Percentiles rank a stretch among this genome's conserved stretches.
Conservation (phyloP, 495 filamentous ascomycete genomes). For the Penicillium longicatenatum region DNA sequence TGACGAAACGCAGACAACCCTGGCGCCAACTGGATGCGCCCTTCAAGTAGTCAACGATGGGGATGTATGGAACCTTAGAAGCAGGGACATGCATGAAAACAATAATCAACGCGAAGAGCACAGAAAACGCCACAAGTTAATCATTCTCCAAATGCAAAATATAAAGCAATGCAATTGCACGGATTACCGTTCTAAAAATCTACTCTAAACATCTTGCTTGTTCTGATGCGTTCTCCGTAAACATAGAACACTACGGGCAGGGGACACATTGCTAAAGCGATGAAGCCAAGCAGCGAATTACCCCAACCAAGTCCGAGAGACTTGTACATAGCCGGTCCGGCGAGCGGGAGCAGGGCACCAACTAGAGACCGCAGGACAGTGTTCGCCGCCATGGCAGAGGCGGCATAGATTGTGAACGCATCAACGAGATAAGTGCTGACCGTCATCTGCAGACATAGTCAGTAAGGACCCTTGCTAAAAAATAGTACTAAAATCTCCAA, state of each 20-base stretch:
- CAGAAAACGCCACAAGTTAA: too few relatives aligned
- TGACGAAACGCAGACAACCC: too few relatives aligned
- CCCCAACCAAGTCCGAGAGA: slow-evolving; percentile 48
- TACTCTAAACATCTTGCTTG: slow-evolving; percentile 1
- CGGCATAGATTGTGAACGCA: slow-evolving; percentile 66
- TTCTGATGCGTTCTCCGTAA: slow-evolving; percentile 38
- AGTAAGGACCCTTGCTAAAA: slow-evolving; percentile 19
- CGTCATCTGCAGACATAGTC: slow-evolving; percentile 26
- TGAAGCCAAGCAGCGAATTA: slow-evolving; percentile 48
- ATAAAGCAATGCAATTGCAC: too few relatives aligned
- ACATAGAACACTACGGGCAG: slow-evolving; percentile 43
- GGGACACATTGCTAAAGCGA: slow-evolving; percentile 32
- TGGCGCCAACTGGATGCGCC: too few relatives aligned
- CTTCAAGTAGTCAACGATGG: too few relatives aligned
- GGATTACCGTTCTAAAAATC: not conserved
- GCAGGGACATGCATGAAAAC: too few relatives aligned
- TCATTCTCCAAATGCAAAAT: too few relatives aligned
- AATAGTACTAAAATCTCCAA: not conserved
- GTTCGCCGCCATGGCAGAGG: slow-evolving; percentile 63
- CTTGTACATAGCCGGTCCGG: slow-evolving; percentile 44
- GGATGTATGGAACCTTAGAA: too few relatives aligned
- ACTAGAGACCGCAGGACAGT: slow-evolving; percentile 60
- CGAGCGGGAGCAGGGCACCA: slow-evolving; percentile 57
- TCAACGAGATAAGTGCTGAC: slow-evolving; percentile 72
- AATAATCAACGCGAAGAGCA: too few relatives aligned